Evolutionary conservation across 805 yeast genomes (phyloP), one percentile per base, ranked within the genome.

Genomic region (Ogataea neopini): DNA sequence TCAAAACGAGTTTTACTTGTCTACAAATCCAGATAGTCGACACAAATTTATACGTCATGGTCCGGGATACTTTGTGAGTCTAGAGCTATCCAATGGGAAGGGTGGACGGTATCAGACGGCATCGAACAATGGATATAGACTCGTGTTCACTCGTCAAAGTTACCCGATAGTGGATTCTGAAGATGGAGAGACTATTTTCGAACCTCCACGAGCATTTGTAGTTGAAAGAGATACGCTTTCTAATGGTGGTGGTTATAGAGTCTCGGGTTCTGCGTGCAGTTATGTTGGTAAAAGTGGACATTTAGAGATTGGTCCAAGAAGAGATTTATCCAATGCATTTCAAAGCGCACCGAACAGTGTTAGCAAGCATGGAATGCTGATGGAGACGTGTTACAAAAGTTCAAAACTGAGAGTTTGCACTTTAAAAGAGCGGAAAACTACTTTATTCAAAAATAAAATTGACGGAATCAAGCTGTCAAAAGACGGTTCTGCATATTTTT

Each of bases 11-110:
- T 65, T 81, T 40, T 83, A 83, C 58, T 58, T 84, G 39, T 76
- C 89, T 1, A 84, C 91, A 0, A 84, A 81, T 54, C 90, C 90
- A 0, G 82, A 80, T 18, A 63, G 71, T 15, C 74, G 77, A 51
- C 89, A 84, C 59, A 62, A 78, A 30, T 76, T 74, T 52, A 77
- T 85, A 45, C 68, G 86, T 26, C 71, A 73, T 53, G 87, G 81
- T 0, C 89, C 89, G 0, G 81, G 87, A 3, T 81, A 78, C 56
- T 79, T 74, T 54, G 78, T 83, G 13, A 73, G 74, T 43, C 54
- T 76, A 2, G 60, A 64, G 34, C 36, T 64, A 2, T 56, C 56
- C 3, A 45, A 40, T 33, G 40, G 14, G n/a, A 34, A 40, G 20
- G 38, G 17, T 28, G 49, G 38, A 20, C 20, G 15, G 6, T 52